Base-by-base conservation (phyloP, 305 asterid genomes). In the Fraxinus angustifolia region DNA sequence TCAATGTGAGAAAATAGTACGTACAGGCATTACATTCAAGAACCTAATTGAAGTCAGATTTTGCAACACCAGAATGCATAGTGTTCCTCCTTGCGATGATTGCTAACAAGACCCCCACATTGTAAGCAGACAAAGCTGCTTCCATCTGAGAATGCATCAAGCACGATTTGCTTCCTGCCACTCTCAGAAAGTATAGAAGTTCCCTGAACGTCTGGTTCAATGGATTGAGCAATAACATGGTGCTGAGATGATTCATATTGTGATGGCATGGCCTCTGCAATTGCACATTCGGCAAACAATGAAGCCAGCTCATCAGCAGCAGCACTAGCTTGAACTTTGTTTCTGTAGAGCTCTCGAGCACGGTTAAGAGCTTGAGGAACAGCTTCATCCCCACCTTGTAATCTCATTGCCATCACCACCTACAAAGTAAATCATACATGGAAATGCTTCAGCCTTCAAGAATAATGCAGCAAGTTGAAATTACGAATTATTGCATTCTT, bases 41-140 rank as follows among this genome's bases (percentile, higher is more conserved):
- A 10, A 74, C 79, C 36, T 1, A 30, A 58, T 23, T 23, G 35
- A 75, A 74, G 77, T 94, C 87, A 94, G 26, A 71, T 81, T 85
- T 92, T 87, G 86, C 94, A 77, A 82, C 98, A 95, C 98, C 98
- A 95, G 87, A 88, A 87, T 1, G 91, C 83, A 79, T 77, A 87
- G 83, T 95, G 98, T 74, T 95, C 98, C 4, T 95, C 98, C 81
- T 84, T 95, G 75, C 98, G 95, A n/a, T 79, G 84, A 84, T 87
- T 90, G 89, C 98, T 92, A 40, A 95, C 98, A 2, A 95, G 93
- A 6, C 97, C 98, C 80, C 98, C 98, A 79, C 98, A 95, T 70
- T 91, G 89, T 73, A 89, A 82, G 88, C 98, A 93, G 58, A 95
- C 89, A 77, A 95, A 95, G 90, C 97, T 95, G 89, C 92, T 92